Conservation (phyloP, 345 rosid genomes). For the Angophora floribunda region DNA sequence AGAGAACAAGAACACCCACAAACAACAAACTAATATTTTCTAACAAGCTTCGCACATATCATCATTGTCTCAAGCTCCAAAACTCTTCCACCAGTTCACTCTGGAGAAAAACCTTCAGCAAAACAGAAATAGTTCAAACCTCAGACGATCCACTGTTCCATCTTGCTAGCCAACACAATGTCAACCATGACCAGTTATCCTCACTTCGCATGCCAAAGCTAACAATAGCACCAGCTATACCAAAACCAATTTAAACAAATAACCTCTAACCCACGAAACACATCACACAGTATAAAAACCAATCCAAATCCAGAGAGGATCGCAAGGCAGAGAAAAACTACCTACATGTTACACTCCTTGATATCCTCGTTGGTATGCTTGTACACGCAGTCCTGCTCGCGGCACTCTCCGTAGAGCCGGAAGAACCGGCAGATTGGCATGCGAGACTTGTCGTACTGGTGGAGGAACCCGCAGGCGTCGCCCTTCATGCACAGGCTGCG, state of each 20-base stretch:
- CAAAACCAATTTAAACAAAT: neutral
- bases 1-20: neutral
- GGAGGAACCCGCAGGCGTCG: conserved; percentile 96
- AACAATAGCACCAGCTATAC: neutral
- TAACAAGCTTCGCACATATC: neutral
- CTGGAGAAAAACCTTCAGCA: neutral
- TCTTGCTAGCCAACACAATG: neutral
- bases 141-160: neutral
- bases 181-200: neutral
- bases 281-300: neutral
- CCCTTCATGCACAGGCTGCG: conserved; percentile 99
- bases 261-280: neutral
- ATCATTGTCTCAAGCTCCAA: neutral
- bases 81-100: neutral
- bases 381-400: conserved; percentile 96
- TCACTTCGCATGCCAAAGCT: neutral
- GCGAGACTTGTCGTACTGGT: conserved; percentile 92
- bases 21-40: neutral
- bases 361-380: conserved; percentile 96
- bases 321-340: neutral
- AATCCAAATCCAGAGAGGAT: neutral
- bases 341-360: conserved; percentile 98
- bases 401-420: conserved; percentile 84
- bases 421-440: conserved; percentile 97
- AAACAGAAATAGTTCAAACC: neutral